Base-by-base conservation (phyloP, 2,329 filamentous ascomycete genomes). In the Sporothrix luriei region DNA sequence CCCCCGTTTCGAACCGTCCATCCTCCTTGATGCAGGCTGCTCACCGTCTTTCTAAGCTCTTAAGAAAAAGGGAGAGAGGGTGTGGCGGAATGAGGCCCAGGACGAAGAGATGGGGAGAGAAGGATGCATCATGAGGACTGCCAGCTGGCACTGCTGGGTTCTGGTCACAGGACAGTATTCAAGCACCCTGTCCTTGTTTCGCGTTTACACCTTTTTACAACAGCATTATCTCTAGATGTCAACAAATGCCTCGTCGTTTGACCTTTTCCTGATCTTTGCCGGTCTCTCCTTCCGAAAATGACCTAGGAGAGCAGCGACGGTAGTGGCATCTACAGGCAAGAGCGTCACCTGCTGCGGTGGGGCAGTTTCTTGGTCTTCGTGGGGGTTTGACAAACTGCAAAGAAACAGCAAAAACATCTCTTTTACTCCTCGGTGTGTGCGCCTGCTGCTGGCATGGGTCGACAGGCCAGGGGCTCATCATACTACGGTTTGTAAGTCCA, bases 191-290 rank as follows among this genome's bases (percentile, higher is more conserved):
- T 13, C 14, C 33, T 49, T 29, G 21, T 64, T 64, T 5, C 4
- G 43, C 24, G 26, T 66, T 21, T 54, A 21, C 46, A 46, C 5
- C 24, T 24, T 24, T 46, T n/a, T 49, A 48, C 24, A 19, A 33
- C 6, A 26, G 9, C n/a, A 49, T 64, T 14, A 43, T 66, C 64
- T 54, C n/a, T 43, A 19, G 49, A 21, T 54, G 33, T 38, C 38
- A 19, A 66, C 48, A 67, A 67, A 67, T 67, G 65, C 65, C 65
- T 67, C 65, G 65, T 67, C 65, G 21, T 51, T 38, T 55, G 33
- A 3, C 46, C 26, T 10, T 19, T 62, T 13, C 26, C 33, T 40
- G 29, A 38, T 16, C 24, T 33, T 26, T 51, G 24, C 61, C 62
- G 49, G 11, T 54, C 33, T 55, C 64, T 55, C 33, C 62, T 66